These are phyloP conservation scores for Parascedosporium putredinis DNA, from an alignment of 2,329 filamentous ascomycete genomes.

Conservation along the genomic window DNA sequence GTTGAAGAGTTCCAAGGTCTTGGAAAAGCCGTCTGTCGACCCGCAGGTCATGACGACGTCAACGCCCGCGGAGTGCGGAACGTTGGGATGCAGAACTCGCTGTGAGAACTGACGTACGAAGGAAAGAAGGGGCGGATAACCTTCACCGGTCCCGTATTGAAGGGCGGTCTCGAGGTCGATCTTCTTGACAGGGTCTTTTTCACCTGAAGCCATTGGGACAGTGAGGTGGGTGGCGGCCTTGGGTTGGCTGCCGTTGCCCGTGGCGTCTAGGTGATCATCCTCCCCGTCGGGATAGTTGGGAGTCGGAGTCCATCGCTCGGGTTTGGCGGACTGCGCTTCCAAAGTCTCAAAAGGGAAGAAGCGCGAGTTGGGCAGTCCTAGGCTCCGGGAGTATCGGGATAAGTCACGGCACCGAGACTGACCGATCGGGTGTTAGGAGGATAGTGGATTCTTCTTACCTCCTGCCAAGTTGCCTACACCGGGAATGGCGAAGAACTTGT, in stretches of 20 bases:
- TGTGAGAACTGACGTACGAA: conserved; percentile 73
- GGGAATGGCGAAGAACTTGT: conserved; percentile 67
- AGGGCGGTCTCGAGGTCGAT: conserved; percentile 75
- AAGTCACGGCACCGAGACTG: background rate
- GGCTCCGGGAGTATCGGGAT: background rate
- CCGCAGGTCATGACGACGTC: conserved; percentile 74
- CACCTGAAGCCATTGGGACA: conserved; percentile 57
- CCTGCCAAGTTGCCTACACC: conserved; percentile 53
- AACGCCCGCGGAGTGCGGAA: conserved; percentile 66
- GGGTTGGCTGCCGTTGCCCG: conserved; percentile 8
- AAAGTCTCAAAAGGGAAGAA: conserved; percentile 90
- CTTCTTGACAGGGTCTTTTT: conserved; percentile 51
- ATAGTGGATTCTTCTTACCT: conserved; percentile 35
- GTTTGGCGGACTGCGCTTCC: conserved; percentile 67
- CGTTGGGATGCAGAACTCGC: conserved; percentile 67
- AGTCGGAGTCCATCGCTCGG: conserved; percentile 63
- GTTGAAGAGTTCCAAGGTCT: conserved; percentile 64
- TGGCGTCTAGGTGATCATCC: conserved; percentile 22
- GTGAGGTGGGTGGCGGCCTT: conserved; percentile 43
- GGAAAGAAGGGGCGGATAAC: conserved; percentile 66
- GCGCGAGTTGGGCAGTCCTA: conserved; percentile 67
- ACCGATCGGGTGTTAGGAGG: too few species aligned
- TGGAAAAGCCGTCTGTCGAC: conserved; percentile 75
- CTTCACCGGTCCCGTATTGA: conserved; percentile 77
- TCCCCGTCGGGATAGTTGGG: conserved; percentile 46